Evolutionary conservation across 2,329 filamentous ascomycete genomes (phyloP), one percentile per base, ranked within the genome.

Genomic region (Graphilbum fragrans): DNA sequence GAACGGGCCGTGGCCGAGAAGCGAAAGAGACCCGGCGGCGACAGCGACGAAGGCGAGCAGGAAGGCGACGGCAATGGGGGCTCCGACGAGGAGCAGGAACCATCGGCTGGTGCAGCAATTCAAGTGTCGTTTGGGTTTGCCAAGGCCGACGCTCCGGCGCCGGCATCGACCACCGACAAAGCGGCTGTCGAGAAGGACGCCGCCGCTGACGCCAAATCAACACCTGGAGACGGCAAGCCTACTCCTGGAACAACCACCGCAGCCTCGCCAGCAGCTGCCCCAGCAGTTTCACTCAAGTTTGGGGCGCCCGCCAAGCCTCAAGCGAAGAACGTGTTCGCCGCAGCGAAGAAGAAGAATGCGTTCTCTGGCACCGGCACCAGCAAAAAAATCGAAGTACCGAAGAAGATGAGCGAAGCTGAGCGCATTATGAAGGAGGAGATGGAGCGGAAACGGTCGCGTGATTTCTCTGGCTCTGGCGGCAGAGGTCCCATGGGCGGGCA

Each of bases 391-490:
- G 76, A 77, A 46, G 72, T 72, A 41, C 79, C 77, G 2, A 86
- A 84, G 67, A 92, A 84, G 53, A 90, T 94, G 74, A 90, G 83
- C 53, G 86, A 93, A 55, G 82, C 80, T 3, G 86, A 90, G 61
- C 73, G 82, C 41, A 93, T 92, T 53, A 94, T 94, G 87, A 85
- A 82, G 59, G 81, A 84, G 52, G 83, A 88, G 55, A 70, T 86
- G 60, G 82, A 86, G 51, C 69, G 72, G 48, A 87, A 86, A 56
- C 68, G 80, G 42, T 60, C 67, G 27, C 65, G 74, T 37, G 70
- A 67, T 10, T 55, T 37, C 55, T 5, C 58, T 58, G 1, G 37
- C 55, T 4, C 58, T 58, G 1, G 37, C 23, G 22, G 32, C 10
- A 38, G 41, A 3, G 33, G 43, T 31, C 46, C 29, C 3, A 46